phyloP scores from a whole-genome alignment of 768 basidiomycete genomes.

The Pleurotus djamor region DNA sequence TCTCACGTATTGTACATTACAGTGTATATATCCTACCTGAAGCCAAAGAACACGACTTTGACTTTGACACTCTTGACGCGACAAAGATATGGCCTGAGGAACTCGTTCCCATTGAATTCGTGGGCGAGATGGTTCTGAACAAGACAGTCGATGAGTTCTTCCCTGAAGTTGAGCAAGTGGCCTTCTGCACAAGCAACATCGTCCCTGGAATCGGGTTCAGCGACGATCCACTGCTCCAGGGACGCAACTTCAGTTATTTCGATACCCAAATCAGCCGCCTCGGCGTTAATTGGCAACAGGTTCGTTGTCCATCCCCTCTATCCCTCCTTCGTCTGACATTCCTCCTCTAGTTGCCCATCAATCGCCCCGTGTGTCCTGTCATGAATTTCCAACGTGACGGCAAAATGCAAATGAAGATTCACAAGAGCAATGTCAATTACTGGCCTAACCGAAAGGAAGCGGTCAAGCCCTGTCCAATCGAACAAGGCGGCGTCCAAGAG shows the following conservation, averaged over 20 bases:
- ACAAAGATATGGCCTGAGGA: slow-evolving; percentile 89
- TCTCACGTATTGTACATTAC: too few relatives aligned
- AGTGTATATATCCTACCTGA: slow-evolving; percentile 17
- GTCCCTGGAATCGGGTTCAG: slow-evolving; percentile 72
- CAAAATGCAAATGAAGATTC: slow-evolving; percentile 51
- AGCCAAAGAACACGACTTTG: slow-evolving; percentile 74
- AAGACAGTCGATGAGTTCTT: slow-evolving; percentile 74
- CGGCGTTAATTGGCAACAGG: slow-evolving; percentile 78
- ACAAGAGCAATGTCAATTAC: slow-evolving; percentile 66
- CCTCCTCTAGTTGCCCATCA: slow-evolving; percentile 68
- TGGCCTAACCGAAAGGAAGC: slow-evolving; percentile 73
- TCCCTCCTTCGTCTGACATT: background rate
- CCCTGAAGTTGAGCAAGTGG: slow-evolving; percentile 85
- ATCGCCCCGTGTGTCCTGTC: slow-evolving; percentile 75
- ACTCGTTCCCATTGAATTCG: slow-evolving; percentile 69
- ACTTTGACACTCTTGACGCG: slow-evolving; percentile 85
- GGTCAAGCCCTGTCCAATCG: slow-evolving; percentile 42
- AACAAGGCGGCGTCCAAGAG: slow-evolving; percentile 60
- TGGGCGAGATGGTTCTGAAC: slow-evolving; percentile 74
- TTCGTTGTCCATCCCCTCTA: slow-evolving; percentile 15
- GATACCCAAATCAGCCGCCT: slow-evolving; percentile 83
- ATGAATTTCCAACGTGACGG: slow-evolving; percentile 71
- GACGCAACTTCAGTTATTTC: slow-evolving; percentile 84
- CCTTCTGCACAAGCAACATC: slow-evolving; percentile 78
- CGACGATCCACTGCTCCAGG: slow-evolving; percentile 80